Conservation (phyloP, 2,329 filamentous ascomycete species). For the Colletotrichum siamense region DNA sequence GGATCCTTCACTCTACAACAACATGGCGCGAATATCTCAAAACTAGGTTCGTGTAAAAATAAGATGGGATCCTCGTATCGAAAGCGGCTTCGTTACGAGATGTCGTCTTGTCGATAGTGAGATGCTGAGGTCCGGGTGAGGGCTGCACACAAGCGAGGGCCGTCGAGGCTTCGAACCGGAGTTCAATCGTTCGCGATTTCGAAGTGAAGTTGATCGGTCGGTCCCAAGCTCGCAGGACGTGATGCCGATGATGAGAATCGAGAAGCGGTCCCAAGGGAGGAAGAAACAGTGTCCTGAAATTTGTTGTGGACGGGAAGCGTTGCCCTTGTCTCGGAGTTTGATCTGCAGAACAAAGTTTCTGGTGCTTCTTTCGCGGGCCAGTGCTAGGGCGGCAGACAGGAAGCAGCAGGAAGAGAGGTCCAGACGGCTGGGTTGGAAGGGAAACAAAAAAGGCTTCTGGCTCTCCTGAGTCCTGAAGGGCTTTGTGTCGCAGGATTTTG, state of each 20-base stretch:
- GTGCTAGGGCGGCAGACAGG: background rate
- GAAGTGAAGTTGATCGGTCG: background rate
- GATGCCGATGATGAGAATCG: conserved; percentile 14
- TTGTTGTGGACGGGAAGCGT: background rate
- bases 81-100: background rate
- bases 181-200: background rate
- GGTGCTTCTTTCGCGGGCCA: conserved; percentile 14
- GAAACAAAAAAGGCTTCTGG: conserved; percentile 13
- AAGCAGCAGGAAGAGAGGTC: conserved; percentile 29
- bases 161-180: conserved; percentile 1
- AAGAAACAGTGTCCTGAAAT: background rate
- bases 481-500: conserved; percentile 43
- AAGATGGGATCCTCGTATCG: background rate
- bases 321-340: conserved; percentile 24
- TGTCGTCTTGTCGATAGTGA: background rate
- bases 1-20: conserved; percentile 9
- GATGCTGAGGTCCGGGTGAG: background rate
- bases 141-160: background rate
- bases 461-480: conserved; percentile 34
- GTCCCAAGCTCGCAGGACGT: background rate
- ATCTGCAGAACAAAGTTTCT: conserved; percentile 31
- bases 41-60: background rate
- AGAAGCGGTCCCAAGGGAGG: background rate
- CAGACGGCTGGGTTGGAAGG: background rate
- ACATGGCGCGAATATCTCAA: background rate